Evolutionary conservation across 257 asterid species (phyloP), one percentile per base, ranked within the genome.

Genomic region (Plantago ovata): DNA sequence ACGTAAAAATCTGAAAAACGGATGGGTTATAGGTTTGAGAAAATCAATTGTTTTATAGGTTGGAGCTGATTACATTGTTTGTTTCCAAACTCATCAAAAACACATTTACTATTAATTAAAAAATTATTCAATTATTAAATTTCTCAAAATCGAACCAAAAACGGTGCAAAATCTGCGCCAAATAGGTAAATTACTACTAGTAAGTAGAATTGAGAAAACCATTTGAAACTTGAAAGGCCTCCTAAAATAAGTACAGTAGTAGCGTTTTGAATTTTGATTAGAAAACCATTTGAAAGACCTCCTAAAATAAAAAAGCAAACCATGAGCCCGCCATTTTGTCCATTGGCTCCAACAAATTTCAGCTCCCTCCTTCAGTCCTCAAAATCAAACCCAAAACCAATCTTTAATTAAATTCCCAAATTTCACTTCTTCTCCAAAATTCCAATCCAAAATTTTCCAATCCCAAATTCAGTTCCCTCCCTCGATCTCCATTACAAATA

Each of bases 401-500:
- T 3, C 4, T 28, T 8, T 28, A 28, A 28, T 28, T 28, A 0
- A 6, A 4, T 28, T 16, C 19, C 55, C 15, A 21, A 49, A 49
- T 19, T 0, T 48, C 33, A 12, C 54, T 21, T 28, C 12, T n/a
- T 49, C 7, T 12, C 21, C 13, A 12, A 47, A 47, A 47, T 18
- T 47, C 53, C 2, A 47, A 11, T 44, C n/a, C 24, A 47, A 47
- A 47, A 8, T 47, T 47, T 47, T 14, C 53, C 16, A 47, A 47
- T 47, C 23, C 53, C 53, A 47, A 47, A 47, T 18, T 47, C n/a
- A 7, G 19, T 49, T 49, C 38, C 55, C 55, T 19, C 55, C 33
- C 10, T 9, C 36, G 1, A 20, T 49, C 14, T 21, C 55, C 55
- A 24, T 49, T 49, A 49, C 55, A 49, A 49, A 49, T 49, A 49